These are phyloP conservation scores for Phytophthora constricta DNA, from an alignment of 352 stramenopile genomes.

Conservation along the genomic window DNA sequence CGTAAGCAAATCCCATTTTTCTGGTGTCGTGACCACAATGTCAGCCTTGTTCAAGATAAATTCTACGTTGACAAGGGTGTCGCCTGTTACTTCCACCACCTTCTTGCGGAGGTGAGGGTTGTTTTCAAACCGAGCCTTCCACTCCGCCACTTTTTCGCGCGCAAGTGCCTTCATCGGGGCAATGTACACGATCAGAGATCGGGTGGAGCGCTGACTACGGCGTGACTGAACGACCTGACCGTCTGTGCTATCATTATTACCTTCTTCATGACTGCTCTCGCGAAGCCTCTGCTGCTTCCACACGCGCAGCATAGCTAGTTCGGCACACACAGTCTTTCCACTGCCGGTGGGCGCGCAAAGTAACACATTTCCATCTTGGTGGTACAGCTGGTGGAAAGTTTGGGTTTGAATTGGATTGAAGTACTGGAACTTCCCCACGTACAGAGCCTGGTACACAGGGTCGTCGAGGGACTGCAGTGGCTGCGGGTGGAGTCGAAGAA, in stretches of 20 bases:
- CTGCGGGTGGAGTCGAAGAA: conserved; percentile 96
- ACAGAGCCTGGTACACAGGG: conserved; percentile 91
- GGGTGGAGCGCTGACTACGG: conserved; percentile 9
- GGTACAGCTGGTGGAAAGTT: conserved; percentile 97
- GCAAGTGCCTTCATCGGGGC: conserved; percentile 97
- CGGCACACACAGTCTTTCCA: conserved; percentile 97
- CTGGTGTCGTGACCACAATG: conserved; percentile 97
- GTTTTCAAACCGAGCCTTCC: conserved; percentile 93
- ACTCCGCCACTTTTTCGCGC: conserved; percentile 96
- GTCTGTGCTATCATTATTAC: not conserved
- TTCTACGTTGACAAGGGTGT: conserved; percentile 95
- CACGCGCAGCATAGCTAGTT: conserved; percentile 97
- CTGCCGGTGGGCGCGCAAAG: conserved; percentile 97
- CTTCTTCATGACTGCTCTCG: conserved; percentile 6
- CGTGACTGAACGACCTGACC: not conserved
- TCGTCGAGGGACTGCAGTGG: conserved; percentile 94
- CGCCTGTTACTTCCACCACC: conserved; percentile 97
- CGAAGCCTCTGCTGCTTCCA: conserved; percentile 62
- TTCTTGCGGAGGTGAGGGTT: conserved; percentile 83
- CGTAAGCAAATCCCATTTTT: conserved; percentile 98
- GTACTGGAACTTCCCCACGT: conserved; percentile 87
- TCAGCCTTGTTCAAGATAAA: conserved; percentile 91
- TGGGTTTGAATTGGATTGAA: conserved; percentile 98
- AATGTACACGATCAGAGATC: conserved; percentile 96
- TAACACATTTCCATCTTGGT: conserved; percentile 95